These are phyloP conservation scores for Luzula sylvatica DNA, from an alignment of 176 grass and related monocot genomes.

Conservation along the genomic window DNA sequence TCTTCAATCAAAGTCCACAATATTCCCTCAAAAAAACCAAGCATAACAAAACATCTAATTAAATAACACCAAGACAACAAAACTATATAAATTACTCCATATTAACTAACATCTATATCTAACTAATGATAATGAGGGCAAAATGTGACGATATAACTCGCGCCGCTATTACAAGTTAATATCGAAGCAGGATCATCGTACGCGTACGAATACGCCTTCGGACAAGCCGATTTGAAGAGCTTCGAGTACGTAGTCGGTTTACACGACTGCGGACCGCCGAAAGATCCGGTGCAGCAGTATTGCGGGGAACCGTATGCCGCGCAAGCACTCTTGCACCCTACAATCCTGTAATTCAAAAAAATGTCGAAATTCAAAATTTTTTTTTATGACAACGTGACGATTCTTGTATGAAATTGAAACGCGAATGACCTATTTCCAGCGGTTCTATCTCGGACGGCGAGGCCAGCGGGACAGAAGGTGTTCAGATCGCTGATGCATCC, in stretches of 20 bases:
- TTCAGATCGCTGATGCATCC: constrained; percentile 93
- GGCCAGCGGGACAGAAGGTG: constrained; percentile 56
- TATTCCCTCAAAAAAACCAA: not conserved
- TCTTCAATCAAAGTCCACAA: not conserved
- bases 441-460: constrained; percentile 45
- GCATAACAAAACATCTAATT: not conserved
- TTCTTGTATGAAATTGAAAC: not conserved
- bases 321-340: constrained; percentile 78
- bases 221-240: constrained; percentile 89
- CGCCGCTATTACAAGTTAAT: constrained; percentile 67
- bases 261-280: constrained; percentile 62
- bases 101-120: not conserved
- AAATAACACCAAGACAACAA: not conserved
- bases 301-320: constrained; percentile 50
- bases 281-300: constrained; percentile 90
- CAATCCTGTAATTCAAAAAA: constrained; percentile 26
- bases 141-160: constrained; percentile 87
- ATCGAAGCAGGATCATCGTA: constrained; percentile 82
- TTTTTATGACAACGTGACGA: not conserved
- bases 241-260: constrained; percentile 80
- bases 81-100: not conserved
- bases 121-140: constrained; percentile 54
- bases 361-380: not conserved
- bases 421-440: constrained; percentile 16
- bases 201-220: constrained; percentile 84